phyloP scores from a whole-genome alignment of 148 eudicot genomes.

The Vaccinium corymbosum region DNA sequence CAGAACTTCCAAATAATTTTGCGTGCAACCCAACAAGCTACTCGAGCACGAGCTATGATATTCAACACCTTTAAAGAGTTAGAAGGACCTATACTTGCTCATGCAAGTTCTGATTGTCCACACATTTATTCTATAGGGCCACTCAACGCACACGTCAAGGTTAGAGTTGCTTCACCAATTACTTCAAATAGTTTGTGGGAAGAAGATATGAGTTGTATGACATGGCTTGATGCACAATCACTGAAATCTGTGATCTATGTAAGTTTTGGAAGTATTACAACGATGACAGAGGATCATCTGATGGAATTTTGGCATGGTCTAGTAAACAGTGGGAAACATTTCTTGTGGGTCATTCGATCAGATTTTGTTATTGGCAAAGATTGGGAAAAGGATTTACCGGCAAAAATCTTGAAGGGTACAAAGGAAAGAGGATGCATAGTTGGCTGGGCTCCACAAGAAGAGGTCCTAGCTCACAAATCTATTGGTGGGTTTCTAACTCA shows the following conservation, averaged over 20 bases:
- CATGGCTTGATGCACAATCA: not conserved
- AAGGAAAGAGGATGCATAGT: not conserved
- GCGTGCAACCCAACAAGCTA: not conserved
- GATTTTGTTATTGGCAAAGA: not conserved
- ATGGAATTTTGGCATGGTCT: not conserved
- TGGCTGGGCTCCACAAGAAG: conserved; percentile 1
- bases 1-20: not conserved
- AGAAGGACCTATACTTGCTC: not conserved
- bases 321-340: not conserved
- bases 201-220: not conserved
- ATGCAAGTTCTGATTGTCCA: not conserved
- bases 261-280: not conserved
- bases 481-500: not conserved
- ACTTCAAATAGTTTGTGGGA: not conserved
- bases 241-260: not conserved
- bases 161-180: not conserved
- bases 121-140: not conserved
- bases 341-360: not conserved
- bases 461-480: not conserved
- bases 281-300: not conserved
- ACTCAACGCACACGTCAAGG: not conserved
- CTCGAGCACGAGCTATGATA: not conserved
- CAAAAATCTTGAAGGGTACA: not conserved
- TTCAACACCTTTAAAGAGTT: conserved; percentile 12
- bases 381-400: not conserved